Evolutionary conservation across 805 yeast genomes (phyloP).

Genomic region (Debaryomyces prosopidis): DNA sequence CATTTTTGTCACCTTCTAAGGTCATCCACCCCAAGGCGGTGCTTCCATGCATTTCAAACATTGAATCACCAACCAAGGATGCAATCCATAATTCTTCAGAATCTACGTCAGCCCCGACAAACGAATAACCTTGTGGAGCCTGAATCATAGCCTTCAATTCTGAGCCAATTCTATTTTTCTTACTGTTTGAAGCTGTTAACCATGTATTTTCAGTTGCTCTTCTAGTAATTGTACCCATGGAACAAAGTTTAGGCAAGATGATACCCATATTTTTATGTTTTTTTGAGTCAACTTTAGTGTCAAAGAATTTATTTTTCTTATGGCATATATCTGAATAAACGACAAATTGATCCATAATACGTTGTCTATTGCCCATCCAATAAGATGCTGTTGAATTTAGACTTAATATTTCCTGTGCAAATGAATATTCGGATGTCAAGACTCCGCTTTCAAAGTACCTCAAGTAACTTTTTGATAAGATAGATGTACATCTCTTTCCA

Average conservation of each 20-base stretch:
- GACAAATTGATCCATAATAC: conserved; percentile 84
- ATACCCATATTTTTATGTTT: conserved; percentile 52
- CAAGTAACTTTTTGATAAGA: conserved; percentile 76
- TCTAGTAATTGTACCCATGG: conserved; percentile 97
- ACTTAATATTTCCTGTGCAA: conserved; percentile 77
- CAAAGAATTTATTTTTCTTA: conserved; percentile 23
- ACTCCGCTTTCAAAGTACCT: conserved; percentile 72
- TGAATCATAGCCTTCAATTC: conserved; percentile 83
- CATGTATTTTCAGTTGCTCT: conserved; percentile 97
- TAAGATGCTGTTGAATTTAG: conserved; percentile 81
- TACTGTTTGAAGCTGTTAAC: conserved; percentile 97
- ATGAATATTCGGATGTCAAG: conserved; percentile 65
- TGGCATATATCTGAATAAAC: conserved; percentile 45
- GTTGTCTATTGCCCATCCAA: conserved; percentile 88
- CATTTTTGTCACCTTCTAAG: conserved; percentile 87
- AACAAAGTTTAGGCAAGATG: conserved; percentile 77
- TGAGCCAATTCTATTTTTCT: conserved; percentile 81
- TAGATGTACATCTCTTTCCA: conserved; percentile 64
- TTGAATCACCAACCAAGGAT: conserved; percentile 88
- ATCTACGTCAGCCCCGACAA: conserved; percentile 99
- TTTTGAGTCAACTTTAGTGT: conserved; percentile 20
- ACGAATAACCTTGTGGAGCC: conserved; percentile 87
- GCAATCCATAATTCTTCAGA: conserved; percentile 99
- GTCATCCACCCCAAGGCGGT: conserved; percentile 99
- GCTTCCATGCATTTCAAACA: conserved; percentile 87